Base-by-base conservation (phyloP, 1,284 basidiomycete genomes). In the Caloboletus inedulis region DNA sequence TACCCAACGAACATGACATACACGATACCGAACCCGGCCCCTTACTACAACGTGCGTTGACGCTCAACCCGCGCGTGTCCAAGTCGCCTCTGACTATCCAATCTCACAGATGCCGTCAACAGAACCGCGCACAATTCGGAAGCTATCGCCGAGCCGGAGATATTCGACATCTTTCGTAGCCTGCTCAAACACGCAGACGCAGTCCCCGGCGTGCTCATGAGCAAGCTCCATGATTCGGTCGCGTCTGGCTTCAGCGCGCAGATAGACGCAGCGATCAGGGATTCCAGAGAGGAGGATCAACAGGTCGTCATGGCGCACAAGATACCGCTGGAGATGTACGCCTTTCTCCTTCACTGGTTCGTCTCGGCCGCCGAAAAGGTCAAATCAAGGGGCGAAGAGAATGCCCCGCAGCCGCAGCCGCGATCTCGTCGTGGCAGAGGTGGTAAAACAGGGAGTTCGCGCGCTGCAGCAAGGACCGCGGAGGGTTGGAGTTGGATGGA, bases 321-420 rank as follows among this genome's bases (percentile, higher is more conserved):
- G 65, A 64, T 69, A 1, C 82, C 91, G 0, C 74, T 97, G 45
- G 94, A 97, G 69, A 85, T 89, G 76, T 96, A 91, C 69, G 88
- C 87, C 4, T 97, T 96, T 66, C 74, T 96, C 19, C 70, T 96
- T 8, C 78, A 86, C 58, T 96, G 92, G 92, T 93, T 93, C 64
- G 86, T 91, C 19, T 72, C 73, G 16, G 83, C 82, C 0, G 87
- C 85, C 1, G 91, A 95, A 69, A 87, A 85, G 58, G 81, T 86
- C 50, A 86, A 85, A 49, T 73, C 74, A 4, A 71, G 76, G 5
- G 79, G 76, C 3, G 78, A 77, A 7, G 80, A 79, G 12, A 82
- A 81, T n/a, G 74, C 62, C 7, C 73, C 74, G 3, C 76, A 77
- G 3, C 73, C 78, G 0, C 72, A 73, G 8, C 65, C 77, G 3